Conservation (phyloP, 306 rosid genomes). For the Inga laurina region DNA sequence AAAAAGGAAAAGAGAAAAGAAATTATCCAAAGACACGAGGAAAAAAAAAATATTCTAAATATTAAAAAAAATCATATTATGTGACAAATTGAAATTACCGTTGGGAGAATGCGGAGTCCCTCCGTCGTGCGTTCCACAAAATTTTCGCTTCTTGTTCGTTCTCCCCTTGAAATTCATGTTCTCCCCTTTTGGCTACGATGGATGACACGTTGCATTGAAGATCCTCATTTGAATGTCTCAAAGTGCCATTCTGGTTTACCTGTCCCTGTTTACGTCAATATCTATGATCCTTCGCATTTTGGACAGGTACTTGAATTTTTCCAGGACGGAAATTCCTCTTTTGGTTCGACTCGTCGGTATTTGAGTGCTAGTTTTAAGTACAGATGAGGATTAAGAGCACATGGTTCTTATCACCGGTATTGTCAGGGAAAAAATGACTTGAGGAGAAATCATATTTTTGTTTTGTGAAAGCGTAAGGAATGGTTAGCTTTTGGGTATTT, state of each 20-base stretch:
- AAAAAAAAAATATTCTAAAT: too few species aligned
- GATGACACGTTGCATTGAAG: background rate
- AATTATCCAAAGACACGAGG: background rate
- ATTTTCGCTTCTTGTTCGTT: background rate
- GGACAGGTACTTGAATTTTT: constrained; percentile 25
- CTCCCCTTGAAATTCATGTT: background rate
- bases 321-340: background rate
- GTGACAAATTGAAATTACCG: background rate
- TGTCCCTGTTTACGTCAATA: background rate
- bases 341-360: background rate
- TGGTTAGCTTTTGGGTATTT: background rate
- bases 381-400: constrained; percentile 12
- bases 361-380: background rate
- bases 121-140: background rate
- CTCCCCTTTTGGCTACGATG: background rate
- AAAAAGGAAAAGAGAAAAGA: background rate
- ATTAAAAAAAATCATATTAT: too few species aligned
- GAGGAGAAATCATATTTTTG: background rate
- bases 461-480: background rate
- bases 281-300: constrained; percentile 10
- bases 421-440: background rate
- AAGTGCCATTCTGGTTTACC: background rate
- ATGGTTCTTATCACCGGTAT: background rate
- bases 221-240: background rate
- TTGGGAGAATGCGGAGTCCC: background rate